A percentile compares a stretch with the other conserved stretches of the same genome.
These are phyloP conservation scores for Ogataea methylovora DNA, from an alignment of 805 yeast species.

Conservation along the genomic window DNA sequence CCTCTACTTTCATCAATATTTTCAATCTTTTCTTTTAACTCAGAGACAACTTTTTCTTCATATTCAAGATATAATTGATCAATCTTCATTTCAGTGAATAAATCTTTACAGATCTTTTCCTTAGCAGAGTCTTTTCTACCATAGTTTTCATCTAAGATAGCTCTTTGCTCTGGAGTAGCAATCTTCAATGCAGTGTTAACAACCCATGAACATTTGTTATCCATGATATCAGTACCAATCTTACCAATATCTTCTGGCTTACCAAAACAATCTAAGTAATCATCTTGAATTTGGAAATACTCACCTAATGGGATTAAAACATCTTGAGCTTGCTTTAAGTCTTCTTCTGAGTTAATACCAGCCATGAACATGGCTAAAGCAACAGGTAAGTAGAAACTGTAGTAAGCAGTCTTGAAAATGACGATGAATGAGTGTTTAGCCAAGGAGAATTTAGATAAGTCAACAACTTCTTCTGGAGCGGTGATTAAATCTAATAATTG, in stretches of 20 bases:
- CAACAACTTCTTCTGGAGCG: conserved; percentile 94
- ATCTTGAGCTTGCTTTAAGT: conserved; percentile 81
- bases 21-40: conserved; percentile 59
- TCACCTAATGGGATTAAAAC: conserved; percentile 93
- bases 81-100: conserved; percentile 69
- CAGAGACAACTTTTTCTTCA: conserved; percentile 69
- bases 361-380: conserved; percentile 94
- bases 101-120: conserved; percentile 64
- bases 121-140: conserved; percentile 69
- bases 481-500: conserved; percentile 93
- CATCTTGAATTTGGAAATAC: conserved; percentile 98
- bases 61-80: conserved; percentile 67
- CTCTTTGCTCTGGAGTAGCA: conserved; percentile 76
- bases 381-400: conserved; percentile 95
- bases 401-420: conserved; percentile 94
- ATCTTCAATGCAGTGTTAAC: conserved; percentile 84
- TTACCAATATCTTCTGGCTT: conserved; percentile 96
- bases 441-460: conserved; percentile 77
- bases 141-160: conserved; percentile 76
- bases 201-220: conserved; percentile 98
- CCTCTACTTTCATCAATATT: conserved; percentile 84
- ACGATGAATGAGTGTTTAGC: conserved; percentile 93
- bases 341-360: conserved; percentile 62
- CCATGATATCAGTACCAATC: conserved; percentile 97
- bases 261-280: conserved; percentile 93